Evolutionary conservation across 768 basidiomycete species (phyloP).

Genomic region (Brasilioporus rufonigricans): DNA sequence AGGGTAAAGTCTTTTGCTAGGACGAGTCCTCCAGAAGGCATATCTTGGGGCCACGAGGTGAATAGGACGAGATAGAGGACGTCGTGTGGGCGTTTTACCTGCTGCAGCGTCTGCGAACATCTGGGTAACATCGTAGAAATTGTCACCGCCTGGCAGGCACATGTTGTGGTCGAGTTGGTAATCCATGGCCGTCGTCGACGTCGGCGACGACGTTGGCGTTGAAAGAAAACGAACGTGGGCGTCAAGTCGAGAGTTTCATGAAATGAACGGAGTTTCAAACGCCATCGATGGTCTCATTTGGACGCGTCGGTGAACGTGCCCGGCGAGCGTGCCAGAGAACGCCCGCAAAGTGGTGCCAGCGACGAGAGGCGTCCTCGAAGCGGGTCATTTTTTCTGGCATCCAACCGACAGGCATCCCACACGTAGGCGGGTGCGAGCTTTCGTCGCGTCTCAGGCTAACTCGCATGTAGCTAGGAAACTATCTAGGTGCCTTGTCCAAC

Average conservation of each 20-base stretch:
- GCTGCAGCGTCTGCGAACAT: constrained; percentile 57
- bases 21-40: constrained; percentile 61
- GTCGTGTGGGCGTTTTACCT: constrained; percentile 41
- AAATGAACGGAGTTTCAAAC: constrained; percentile 33
- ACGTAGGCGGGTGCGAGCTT: constrained; percentile 46
- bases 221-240: neutral
- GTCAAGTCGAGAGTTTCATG: constrained; percentile 6
- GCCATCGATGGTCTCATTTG: constrained; percentile 13
- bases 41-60: constrained; percentile 41
- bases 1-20: constrained; percentile 70
- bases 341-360: neutral
- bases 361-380: neutral
- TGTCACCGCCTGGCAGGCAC: constrained; percentile 52
- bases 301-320: constrained; percentile 6
- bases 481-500: constrained; percentile 85
- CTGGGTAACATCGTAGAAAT: constrained; percentile 62
- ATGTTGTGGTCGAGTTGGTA: neutral
- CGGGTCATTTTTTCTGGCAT: constrained; percentile 84
- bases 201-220: constrained; percentile 4
- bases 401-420: constrained; percentile 89
- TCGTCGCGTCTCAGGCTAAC: constrained; percentile 4
- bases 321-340: constrained; percentile 3
- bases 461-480: constrained; percentile 76
- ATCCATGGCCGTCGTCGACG: constrained; percentile 17
- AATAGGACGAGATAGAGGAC: constrained; percentile 1